Evolutionary conservation across 1,284 basidiomycete species (phyloP).

Genomic region (Sphaerobolus stellatus): DNA sequence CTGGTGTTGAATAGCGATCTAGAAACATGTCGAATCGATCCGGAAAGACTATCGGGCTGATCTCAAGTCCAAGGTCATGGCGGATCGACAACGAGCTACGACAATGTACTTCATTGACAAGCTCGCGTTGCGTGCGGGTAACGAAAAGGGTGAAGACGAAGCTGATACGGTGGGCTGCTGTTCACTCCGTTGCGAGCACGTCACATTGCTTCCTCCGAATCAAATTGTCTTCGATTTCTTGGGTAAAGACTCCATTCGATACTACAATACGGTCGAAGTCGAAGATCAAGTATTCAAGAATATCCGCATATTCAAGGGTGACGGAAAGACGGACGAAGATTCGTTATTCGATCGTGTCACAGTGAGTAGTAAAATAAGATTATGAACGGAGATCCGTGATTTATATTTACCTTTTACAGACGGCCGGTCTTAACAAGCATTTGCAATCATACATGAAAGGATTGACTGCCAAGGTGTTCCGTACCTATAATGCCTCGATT

Average conservation of each 20-base stretch:
- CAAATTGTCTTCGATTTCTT: constrained; percentile 92
- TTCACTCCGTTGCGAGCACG: constrained; percentile 91
- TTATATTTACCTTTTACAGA: constrained; percentile 47
- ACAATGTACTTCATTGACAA: constrained; percentile 97
- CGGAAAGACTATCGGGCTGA: constrained; percentile 84
- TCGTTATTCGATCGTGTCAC: constrained; percentile 92
- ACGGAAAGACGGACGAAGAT: constrained; percentile 86
- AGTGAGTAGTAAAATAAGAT: constrained; percentile 48
- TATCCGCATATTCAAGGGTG: constrained; percentile 84
- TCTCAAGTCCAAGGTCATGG: constrained; percentile 87
- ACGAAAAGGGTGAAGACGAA: constrained; percentile 98
- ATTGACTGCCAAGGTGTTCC: constrained; percentile 96
- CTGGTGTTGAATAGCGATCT: constrained; percentile 1
- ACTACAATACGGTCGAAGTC: constrained; percentile 87
- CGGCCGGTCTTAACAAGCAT: constrained; percentile 84
- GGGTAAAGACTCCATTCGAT: constrained; percentile 97
- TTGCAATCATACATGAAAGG: constrained; percentile 92
- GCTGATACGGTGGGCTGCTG: constrained; percentile 98
- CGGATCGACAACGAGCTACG: constrained; percentile 89
- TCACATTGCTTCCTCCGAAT: constrained; percentile 85
- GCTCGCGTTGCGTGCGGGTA: constrained; percentile 92
- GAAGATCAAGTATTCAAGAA: constrained; percentile 90
- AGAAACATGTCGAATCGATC: constrained; percentile 90
- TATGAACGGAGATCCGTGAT: not conserved
- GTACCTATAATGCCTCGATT: constrained; percentile 96